Conservation (phyloP, 257 asterid species). For the Fraxinus americana region DNA sequence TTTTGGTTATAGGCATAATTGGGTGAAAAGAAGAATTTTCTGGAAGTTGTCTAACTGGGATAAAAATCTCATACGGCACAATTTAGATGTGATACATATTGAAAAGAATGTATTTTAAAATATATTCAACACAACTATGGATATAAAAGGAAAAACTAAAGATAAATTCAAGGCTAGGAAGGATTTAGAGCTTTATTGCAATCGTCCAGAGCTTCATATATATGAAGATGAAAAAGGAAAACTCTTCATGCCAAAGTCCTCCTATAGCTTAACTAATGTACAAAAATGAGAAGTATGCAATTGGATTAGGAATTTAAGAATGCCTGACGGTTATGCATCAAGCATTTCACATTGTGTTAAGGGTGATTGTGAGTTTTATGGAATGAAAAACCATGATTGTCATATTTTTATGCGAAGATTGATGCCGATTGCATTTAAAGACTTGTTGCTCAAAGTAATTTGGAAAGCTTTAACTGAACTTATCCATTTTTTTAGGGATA, state of each 20-base stretch:
- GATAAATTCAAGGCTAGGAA: not conserved
- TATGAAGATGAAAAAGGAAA: not conserved
- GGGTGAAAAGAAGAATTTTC: not conserved
- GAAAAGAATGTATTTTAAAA: not conserved
- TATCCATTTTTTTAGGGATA: too few species aligned
- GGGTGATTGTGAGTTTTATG: not conserved
- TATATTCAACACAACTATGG: too few species aligned
- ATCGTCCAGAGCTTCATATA: not conserved
- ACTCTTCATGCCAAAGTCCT: not conserved
- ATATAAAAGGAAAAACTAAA: not conserved
- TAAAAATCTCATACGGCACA: not conserved
- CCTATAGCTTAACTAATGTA: too few species aligned
- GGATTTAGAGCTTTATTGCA: not conserved
- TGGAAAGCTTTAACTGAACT: too few species aligned
- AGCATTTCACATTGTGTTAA: too few species aligned
- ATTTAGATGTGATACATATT: not conserved
- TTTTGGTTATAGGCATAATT: not conserved
- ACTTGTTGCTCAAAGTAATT: not conserved
- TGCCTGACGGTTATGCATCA: too few species aligned
- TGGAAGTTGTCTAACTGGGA: not conserved
- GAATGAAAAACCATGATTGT: constrained; percentile 7
- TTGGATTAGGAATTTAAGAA: too few species aligned
- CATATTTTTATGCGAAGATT: not conserved
- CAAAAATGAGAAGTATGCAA: too few species aligned
- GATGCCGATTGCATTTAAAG: not conserved